Conservation (phyloP, 306 rosid genomes). For the Fragaria ananassa region DNA sequence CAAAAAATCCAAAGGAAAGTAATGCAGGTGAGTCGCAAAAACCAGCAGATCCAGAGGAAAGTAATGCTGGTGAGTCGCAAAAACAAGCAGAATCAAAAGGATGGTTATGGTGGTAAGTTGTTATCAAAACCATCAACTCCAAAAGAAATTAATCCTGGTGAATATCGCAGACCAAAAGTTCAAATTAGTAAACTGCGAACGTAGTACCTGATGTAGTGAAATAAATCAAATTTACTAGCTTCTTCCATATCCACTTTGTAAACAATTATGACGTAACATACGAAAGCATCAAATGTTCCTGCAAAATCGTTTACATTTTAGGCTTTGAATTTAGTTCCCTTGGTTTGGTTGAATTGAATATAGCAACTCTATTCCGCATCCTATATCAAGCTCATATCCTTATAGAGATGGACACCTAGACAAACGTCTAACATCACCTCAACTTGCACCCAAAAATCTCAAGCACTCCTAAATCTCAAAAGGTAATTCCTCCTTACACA, state of each 20-base stretch:
- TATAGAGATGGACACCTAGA: not conserved
- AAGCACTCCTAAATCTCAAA: not conserved
- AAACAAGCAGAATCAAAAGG: not conserved
- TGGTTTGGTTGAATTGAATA: not conserved
- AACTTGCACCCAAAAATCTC: not conserved
- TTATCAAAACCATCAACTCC: not conserved
- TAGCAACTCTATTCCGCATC: not conserved
- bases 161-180: not conserved
- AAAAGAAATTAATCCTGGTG: not conserved
- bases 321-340: not conserved
- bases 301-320: not conserved
- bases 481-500: too few relatives aligned
- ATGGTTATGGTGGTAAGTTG: constrained; percentile 1
- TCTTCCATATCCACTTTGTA: not conserved
- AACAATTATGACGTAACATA: not conserved
- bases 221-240: not conserved
- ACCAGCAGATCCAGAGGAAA: constrained; percentile 7
- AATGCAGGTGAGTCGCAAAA: not conserved
- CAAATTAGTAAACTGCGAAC: not conserved
- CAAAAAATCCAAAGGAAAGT: constrained; percentile 10
- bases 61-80: not conserved
- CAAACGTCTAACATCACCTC: not conserved
- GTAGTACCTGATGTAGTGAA: not conserved
- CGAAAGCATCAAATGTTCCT: not conserved
- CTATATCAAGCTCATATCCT: not conserved